A percentile compares a stretch with the other conserved stretches of the same genome.
These are phyloP conservation scores for Lentinus brumalis DNA, from an alignment of 768 basidiomycete genomes.

Conservation along the genomic window DNA sequence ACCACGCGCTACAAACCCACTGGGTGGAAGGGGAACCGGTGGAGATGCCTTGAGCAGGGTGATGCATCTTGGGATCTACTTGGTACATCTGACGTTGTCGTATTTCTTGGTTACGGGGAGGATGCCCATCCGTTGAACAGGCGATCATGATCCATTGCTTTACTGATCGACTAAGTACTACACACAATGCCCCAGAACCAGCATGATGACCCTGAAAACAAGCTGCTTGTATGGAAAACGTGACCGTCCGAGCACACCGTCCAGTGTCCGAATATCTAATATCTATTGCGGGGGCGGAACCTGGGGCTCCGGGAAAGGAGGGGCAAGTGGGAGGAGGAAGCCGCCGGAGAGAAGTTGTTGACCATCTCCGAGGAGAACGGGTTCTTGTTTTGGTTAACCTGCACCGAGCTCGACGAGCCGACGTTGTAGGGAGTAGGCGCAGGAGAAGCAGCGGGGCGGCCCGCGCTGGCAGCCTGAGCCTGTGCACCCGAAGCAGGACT, in stretches of 20 bases:
- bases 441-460: background rate
- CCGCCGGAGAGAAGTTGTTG: conserved; percentile 14
- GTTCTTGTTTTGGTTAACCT: conserved; percentile 11
- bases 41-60: too few species aligned
- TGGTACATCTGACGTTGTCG: too few species aligned
- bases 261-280: background rate
- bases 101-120: too few species aligned
- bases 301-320: conserved; percentile 46
- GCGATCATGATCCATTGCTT: too few species aligned
- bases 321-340: conserved; percentile 19
- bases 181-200: too few species aligned
- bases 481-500: conserved; percentile 13
- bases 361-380: conserved; percentile 21
- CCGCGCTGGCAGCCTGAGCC: background rate
- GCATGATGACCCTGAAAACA: too few species aligned
- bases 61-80: too few species aligned
- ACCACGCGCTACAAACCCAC: background rate
- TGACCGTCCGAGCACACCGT: background rate
- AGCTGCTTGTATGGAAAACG: background rate
- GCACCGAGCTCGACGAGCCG: conserved; percentile 20
- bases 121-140: too few species aligned
- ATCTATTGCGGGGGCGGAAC: conserved; percentile 10
- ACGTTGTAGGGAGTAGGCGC: conserved; percentile 16
- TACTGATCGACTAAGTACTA: too few species aligned
- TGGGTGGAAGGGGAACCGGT: background rate